A percentile compares a stretch with the other conserved stretches of the same genome.
Evolutionary conservation across 352 stramenopile genomes (phyloP).

Genomic region (Stephanocyclus meneghinianus): DNA sequence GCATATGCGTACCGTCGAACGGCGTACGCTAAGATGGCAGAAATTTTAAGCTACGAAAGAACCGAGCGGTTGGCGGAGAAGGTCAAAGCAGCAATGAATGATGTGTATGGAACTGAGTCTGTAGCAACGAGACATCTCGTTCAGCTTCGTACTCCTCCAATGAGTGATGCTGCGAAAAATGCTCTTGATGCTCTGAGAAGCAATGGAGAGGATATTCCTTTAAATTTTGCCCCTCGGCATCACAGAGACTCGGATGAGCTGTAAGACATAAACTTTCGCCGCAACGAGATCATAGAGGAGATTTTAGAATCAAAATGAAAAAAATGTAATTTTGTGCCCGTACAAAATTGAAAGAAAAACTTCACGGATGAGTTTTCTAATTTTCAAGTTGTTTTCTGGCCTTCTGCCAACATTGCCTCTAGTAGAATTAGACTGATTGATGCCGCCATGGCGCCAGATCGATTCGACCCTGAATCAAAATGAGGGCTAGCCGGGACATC

Average conservation of each 20-base stretch:
- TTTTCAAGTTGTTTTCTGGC: no score
- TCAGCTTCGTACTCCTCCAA: constrained; percentile 70
- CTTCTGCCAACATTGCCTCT: no score
- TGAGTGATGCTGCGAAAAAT: constrained; percentile 55
- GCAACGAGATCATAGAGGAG: not conserved
- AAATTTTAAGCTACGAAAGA: constrained; percentile 66
- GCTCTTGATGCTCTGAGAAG: constrained; percentile 67
- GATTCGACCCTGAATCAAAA: constrained; percentile 5
- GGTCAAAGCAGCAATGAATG: constrained; percentile 52
- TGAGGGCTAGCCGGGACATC: constrained; percentile 1
- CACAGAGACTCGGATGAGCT: constrained; percentile 10
- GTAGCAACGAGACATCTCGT: constrained; percentile 70
- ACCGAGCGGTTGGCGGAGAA: constrained; percentile 38
- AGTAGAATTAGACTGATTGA: no score
- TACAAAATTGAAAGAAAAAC: not conserved
- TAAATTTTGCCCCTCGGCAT: constrained; percentile 58
- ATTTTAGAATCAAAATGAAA: not conserved
- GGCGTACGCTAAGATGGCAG: constrained; percentile 78
- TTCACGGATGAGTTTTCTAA: no score
- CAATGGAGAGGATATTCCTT: constrained; percentile 55
- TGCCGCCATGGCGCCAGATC: not conserved
- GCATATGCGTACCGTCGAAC: constrained; percentile 78
- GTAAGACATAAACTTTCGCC: not conserved
- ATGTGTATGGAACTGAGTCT: constrained; percentile 69
- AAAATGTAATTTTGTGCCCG: not conserved